Percentiles rank a stretch among this genome's conserved stretches.
phyloP scores from a whole-genome alignment of 148 eudicot species.

The Heliamphora exappendiculata region DNA sequence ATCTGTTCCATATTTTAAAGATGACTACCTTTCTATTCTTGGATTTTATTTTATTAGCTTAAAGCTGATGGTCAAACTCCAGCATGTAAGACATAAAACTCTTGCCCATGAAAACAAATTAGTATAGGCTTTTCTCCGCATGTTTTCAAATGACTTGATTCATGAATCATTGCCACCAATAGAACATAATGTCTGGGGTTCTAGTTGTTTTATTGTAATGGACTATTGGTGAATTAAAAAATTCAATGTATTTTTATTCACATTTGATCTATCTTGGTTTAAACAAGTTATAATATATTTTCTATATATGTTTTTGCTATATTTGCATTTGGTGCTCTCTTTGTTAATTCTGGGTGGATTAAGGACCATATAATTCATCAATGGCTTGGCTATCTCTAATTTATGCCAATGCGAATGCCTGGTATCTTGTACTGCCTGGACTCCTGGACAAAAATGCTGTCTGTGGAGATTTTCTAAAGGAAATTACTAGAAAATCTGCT shows the following conservation, averaged over 20 bases:
- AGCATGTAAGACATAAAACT: background rate
- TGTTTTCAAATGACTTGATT: background rate
- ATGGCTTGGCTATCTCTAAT: background rate
- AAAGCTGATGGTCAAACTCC: background rate
- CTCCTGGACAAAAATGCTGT: background rate
- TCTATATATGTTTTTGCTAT: background rate
- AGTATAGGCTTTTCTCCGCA: background rate
- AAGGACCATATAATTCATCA: background rate
- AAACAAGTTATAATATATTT: background rate
- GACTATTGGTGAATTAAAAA: background rate
- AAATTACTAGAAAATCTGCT: background rate
- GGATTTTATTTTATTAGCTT: background rate
- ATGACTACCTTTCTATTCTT: background rate
- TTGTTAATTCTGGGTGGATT: background rate
- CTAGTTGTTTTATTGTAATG: background rate
- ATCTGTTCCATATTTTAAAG: background rate
- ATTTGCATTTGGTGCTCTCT: background rate
- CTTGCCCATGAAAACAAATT: background rate
- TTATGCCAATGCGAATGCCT: background rate
- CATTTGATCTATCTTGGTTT: background rate
- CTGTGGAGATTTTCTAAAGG: constrained; percentile 1
- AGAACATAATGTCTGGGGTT: background rate
- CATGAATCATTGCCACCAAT: background rate
- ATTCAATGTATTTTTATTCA: background rate
- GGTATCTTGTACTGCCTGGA: background rate